phyloP scores from a whole-genome alignment of 805 yeast species.

The Kuraishia hungarica region DNA sequence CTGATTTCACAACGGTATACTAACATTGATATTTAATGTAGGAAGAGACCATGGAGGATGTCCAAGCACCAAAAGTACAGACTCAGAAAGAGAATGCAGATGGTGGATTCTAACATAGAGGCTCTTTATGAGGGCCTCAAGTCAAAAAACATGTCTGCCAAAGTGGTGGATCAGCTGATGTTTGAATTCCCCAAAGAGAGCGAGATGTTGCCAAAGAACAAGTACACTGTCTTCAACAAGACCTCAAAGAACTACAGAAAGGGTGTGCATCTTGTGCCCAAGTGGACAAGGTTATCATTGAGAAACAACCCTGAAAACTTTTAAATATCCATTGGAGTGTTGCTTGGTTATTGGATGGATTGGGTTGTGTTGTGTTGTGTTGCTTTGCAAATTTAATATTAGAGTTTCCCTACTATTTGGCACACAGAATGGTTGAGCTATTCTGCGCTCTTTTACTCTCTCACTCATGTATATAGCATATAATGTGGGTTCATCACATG shows the following conservation, averaged over 20 bases:
- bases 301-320: conserved; percentile 73
- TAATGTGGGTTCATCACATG: neutral
- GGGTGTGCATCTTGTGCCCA: conserved; percentile 79
- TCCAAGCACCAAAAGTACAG: conserved; percentile 75
- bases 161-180: conserved; percentile 27
- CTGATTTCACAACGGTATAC: neutral
- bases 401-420: neutral
- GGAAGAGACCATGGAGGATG: conserved; percentile 74
- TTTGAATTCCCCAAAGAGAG: conserved; percentile 63
- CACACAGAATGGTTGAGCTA: neutral
- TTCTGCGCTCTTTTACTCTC: neutral
- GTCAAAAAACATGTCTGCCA: conserved; percentile 21
- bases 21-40: conserved; percentile 13
- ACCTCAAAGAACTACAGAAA: conserved; percentile 76
- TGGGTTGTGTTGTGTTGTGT: neutral
- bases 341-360: neutral
- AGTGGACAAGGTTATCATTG: conserved; percentile 81
- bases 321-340: conserved; percentile 19
- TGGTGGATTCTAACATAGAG: conserved; percentile 73
- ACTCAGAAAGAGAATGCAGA: conserved; percentile 74
- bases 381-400: no score
- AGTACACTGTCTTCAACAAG: conserved; percentile 79
- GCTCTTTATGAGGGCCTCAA: conserved; percentile 45
- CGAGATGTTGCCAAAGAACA: conserved; percentile 76
- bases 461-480: neutral